Evolutionary conservation across 768 basidiomycete species (phyloP).

Genomic region (Calocybe indica): DNA sequence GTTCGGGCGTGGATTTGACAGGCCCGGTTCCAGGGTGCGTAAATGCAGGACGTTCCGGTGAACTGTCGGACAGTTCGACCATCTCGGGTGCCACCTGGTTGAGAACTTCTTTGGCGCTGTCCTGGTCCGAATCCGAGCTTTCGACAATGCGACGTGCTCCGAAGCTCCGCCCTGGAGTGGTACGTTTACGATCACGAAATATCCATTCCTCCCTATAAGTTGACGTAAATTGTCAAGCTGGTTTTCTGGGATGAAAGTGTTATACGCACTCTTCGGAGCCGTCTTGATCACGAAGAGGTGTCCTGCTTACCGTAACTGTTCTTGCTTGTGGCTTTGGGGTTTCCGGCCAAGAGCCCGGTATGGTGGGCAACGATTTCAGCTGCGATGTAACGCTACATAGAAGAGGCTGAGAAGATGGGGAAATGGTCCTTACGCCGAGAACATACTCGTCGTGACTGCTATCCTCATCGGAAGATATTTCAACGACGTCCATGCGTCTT

Average conservation of each 20-base stretch:
- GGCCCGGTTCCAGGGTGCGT: neutral
- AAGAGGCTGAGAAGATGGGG: neutral
- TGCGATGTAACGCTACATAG: neutral
- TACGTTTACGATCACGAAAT: neutral
- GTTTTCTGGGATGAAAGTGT: too few species aligned
- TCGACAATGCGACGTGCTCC: constrained; percentile 25
- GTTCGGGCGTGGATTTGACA: constrained; percentile 1
- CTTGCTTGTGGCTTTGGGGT: too few species aligned
- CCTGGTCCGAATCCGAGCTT: constrained; percentile 25
- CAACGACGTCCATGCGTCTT: constrained; percentile 32
- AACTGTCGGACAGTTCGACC: constrained; percentile 24
- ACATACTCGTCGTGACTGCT: constrained; percentile 20
- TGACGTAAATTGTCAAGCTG: too few species aligned
- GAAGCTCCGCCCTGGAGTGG: constrained; percentile 6
- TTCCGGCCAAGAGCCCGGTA: constrained; percentile 7
- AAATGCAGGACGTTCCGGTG: constrained; percentile 8
- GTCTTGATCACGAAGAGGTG: too few species aligned
- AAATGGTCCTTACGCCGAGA: neutral
- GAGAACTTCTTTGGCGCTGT: constrained; percentile 16
- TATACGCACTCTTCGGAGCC: too few species aligned
- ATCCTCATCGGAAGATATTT: constrained; percentile 48
- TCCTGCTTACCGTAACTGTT: too few species aligned
- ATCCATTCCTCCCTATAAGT: too few species aligned
- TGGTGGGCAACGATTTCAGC: constrained; percentile 1
- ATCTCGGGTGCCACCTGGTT: constrained; percentile 11